Evolutionary conservation across 192 early-diverging fungal species (phyloP), one percentile per base, ranked within the genome.

Genomic region (Martensiomyces pterosporus): DNA sequence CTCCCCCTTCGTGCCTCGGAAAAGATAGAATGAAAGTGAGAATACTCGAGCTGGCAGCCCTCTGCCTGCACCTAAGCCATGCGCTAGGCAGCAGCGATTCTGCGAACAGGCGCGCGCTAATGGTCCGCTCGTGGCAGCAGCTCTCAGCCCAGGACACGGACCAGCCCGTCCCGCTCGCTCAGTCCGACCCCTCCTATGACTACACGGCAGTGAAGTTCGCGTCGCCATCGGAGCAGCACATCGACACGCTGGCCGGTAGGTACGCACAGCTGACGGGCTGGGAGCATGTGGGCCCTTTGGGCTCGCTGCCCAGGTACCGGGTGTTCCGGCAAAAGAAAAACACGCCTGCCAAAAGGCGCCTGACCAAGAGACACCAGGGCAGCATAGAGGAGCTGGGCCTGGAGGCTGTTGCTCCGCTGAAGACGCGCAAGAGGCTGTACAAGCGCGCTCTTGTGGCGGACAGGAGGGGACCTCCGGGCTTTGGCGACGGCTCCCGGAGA

Each of bases 161-260:
- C n/a, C 36, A 51, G 16, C 32, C 55, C 13, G 51, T 71, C 5
- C 60, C 67, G n/a, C 9, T 9, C 2, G 3, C 17, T 6, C 67
- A 71, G 23, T 34, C 53, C 0, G 67, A 71, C 47, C 52, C 67
- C 1, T 18, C 8, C 9, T 71, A 59, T 33, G 36, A 58, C 22
- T 71, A 63, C 51, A 57, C 55, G 3, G 67, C 67, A 2, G 49
- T 71, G 16, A 71, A 71, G 47, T 71, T 71, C 34, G 38, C 42
- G 9, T 15, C 36, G 10, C 9, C 19, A 25, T 9, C 27, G 2
- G 35, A 21, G 26, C 38, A n/a, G 27, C 27, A 35, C 24, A 25
- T 56, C 7, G 67, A 71, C 24, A 13, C n/a, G 15, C n/a, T 51
- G 14, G 69, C 69, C 9, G 27, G 15, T 17, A 16, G 27, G 26